A percentile compares a stretch with the other conserved stretches of the same genome.
Evolutionary conservation across 2,329 filamentous ascomycete genomes (phyloP).

Genomic region (Mycogone perniciosa): DNA sequence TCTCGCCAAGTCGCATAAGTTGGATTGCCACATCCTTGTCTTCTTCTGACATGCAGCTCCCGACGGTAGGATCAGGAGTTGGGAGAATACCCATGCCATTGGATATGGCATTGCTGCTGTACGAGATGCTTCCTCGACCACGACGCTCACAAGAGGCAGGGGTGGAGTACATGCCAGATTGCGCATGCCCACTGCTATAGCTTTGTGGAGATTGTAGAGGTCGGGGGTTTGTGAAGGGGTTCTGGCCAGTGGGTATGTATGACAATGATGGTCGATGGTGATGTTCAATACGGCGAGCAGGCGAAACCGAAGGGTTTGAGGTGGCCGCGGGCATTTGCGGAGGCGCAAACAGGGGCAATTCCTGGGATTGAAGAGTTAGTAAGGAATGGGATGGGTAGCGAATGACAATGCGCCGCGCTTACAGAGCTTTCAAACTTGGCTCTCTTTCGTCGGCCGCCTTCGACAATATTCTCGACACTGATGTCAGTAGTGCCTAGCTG

Average conservation of each 20-base stretch:
- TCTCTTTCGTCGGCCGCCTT: slow-evolving; percentile 89
- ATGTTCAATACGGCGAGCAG: slow-evolving; percentile 72
- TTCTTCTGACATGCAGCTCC: slow-evolving; percentile 95
- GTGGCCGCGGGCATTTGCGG: slow-evolving; percentile 87
- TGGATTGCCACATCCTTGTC: slow-evolving; percentile 90
- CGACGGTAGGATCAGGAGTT: slow-evolving; percentile 94
- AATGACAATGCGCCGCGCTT: slow-evolving; percentile 38
- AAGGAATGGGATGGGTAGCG: slow-evolving; percentile 14
- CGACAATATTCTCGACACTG: slow-evolving; percentile 95
- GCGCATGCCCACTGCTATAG: slow-evolving; percentile 46
- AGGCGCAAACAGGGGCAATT: slow-evolving; percentile 90
- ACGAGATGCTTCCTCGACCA: slow-evolving; percentile 57
- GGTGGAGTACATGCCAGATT: slow-evolving; percentile 55
- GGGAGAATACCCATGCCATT: slow-evolving; percentile 58
- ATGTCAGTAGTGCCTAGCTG: slow-evolving; percentile 93
- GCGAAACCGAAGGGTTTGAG: slow-evolving; percentile 97
- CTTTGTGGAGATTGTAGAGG: slow-evolving; percentile 80
- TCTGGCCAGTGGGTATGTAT: slow-evolving; percentile 68
- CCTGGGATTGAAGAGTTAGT: slow-evolving; percentile 50
- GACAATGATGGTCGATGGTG: slow-evolving; percentile 63
- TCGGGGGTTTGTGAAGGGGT: slow-evolving; percentile 71
- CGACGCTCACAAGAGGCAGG: slow-evolving; percentile 57
- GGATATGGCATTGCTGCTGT: slow-evolving; percentile 38
- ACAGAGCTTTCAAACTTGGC: slow-evolving; percentile 96
- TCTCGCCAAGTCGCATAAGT: slow-evolving; percentile 90